Evolutionary conservation across 2,329 filamentous ascomycete species (phyloP), one percentile per base, ranked within the genome.

Genomic region (Neopestalotiopsis sp.): DNA sequence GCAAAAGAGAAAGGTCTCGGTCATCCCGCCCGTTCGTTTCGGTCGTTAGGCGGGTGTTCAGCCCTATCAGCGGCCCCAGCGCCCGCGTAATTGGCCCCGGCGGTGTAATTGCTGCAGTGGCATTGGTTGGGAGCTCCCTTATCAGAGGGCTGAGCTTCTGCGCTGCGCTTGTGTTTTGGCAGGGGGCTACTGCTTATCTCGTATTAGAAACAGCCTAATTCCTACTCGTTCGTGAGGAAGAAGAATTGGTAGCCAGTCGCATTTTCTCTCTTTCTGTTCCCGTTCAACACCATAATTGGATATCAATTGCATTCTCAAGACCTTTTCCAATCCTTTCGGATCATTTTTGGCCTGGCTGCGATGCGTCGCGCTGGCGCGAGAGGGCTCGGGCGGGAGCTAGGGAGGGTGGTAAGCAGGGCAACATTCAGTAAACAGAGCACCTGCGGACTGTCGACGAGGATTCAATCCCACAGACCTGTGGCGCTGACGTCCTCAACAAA

Each of bases 361-460:
- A 80, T 71, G 78, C 74, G 72, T 67, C 72, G 70, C 56, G 66
- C 67, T 57, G 71, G 71, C 67, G 72, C 71, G 68, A 73, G 71
- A 68, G 74, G 75, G 70, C 71, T 76, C 40, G 69, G 71, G 64
- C 71, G 74, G 59, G 63, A 76, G 71, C 73, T 64, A 5, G 20
- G 38, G 1, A 45, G 38, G 61, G 61, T 32, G 34, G 32, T 14
- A 38, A 34, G 68, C 65, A 59, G 69, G 57, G 69, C 42, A 67
- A 61, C 56, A 67, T 67, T 30, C 66, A 69, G 57, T 69, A 71
- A 61, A 62, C 67, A 49, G 14, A 59, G 45, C 20, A 30, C 13
- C 52, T 45, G 17, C 49, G 49, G 66, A 57, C 58, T 42, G 30
- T 34, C 68, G n/a, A 40, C 59, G 20, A 64, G 14, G 28, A 24